Evolutionary conservation across 75 land plant genomes (phyloP), one percentile per base, ranked within the genome.

Genomic region (Adiantum capillusveneris): DNA sequence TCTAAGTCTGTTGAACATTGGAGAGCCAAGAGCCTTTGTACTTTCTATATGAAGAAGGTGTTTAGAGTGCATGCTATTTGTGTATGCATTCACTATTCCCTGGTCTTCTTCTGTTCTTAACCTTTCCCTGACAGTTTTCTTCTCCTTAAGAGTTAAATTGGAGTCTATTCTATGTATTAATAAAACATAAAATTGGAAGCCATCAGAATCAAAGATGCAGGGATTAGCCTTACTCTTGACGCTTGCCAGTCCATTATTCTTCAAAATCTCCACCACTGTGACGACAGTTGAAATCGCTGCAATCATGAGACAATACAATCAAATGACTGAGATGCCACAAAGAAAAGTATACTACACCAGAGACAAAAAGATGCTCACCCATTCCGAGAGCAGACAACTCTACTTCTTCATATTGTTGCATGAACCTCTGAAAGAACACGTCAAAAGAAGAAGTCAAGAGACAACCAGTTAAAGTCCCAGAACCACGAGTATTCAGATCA

Each of bases 311-410:
- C 14, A 6, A 3, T 6, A 3, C 13, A 5, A 27, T 2, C 43
- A 14, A 43, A 21, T 6, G 31, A 1, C 25, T 3, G 11, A n/a
- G 11, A 55, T 28, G 29, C 16, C 16, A 55, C 37, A 34, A 3
- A 9, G 7, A 34, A 5, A 5, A 9, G 9, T 5, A 34, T 9
- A 3, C 9, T 34, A 5, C 9, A 5, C 37, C 7, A 34, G 37
- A 34, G 9, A 5, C 7, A 34, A 5, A 9, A 34, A 34, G 9
- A 34, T 34, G 9, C 48, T 27, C 74, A 86, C 90, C 90, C 90
- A 86, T 86, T 57, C 90, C 90, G 25, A 86, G 78, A n/a, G 86
- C 90, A 51, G 90, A 83, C 17, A 86, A 81, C 74, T 86, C 90
- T 36, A 86, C 84, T 44, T 86, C 87, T 28, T 77, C 70, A 49